Conservation (phyloP, 306 rosid species). For the Medicago lupulina region DNA sequence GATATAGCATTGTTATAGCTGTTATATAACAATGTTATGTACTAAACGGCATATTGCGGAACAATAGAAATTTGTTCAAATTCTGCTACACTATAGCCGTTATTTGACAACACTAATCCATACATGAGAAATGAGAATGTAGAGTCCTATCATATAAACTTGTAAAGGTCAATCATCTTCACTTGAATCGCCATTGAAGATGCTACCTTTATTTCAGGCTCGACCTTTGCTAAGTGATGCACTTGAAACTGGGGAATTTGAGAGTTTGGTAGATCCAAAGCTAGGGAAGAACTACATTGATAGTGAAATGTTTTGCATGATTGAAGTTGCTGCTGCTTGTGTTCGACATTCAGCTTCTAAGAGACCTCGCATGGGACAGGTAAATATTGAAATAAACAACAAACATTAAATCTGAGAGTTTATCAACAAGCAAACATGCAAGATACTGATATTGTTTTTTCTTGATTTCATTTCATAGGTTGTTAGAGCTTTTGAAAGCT, state of each 20-base stretch:
- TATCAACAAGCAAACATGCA: constrained; percentile 3
- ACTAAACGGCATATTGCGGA: neutral
- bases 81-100: neutral
- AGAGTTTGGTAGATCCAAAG: constrained; percentile 67
- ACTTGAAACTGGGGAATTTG: constrained; percentile 65
- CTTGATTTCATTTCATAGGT: constrained; percentile 63
- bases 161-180: constrained; percentile 15
- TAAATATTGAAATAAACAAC: constrained; percentile 36
- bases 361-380: constrained; percentile 98
- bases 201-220: constrained; percentile 60
- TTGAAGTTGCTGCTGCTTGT: constrained; percentile 84
- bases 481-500: constrained; percentile 84
- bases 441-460: constrained; percentile 31
- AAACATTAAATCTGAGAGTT: neutral
- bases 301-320: constrained; percentile 74
- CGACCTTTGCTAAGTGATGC: constrained; percentile 79
- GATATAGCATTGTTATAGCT: neutral
- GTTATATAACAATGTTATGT: neutral
- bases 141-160: constrained; percentile 1
- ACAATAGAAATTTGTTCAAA: neutral
- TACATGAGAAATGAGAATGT: neutral
- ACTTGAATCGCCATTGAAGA: constrained; percentile 23
- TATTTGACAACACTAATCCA: neutral
- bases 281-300: constrained; percentile 69
- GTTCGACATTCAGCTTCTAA: constrained; percentile 79